Evolutionary conservation across 1,284 basidiomycete genomes (phyloP).

Genomic region (Inonotus obliquus): DNA sequence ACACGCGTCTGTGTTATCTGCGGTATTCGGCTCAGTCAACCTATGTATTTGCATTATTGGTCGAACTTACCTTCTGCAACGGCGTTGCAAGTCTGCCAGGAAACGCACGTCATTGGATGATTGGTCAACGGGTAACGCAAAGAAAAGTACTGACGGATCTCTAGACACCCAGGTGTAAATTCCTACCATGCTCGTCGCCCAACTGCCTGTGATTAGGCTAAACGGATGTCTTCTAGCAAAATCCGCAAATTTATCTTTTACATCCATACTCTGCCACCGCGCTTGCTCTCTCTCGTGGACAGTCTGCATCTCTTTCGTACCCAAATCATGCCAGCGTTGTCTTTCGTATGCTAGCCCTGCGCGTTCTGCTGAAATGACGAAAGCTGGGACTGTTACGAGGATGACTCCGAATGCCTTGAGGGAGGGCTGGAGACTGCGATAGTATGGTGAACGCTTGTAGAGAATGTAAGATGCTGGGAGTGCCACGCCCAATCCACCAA

Average conservation of each 20-base stretch:
- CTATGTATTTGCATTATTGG: not conserved
- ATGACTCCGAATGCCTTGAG: conserved; percentile 74
- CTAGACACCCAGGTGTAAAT: conserved; percentile 30
- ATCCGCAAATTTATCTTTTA: conserved; percentile 35
- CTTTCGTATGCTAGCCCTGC: conserved; percentile 29
- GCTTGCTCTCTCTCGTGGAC: conserved; percentile 27
- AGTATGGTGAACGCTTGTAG: conserved; percentile 53
- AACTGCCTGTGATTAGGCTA: conserved; percentile 41
- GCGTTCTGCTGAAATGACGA: conserved; percentile 77
- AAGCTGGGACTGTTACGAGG: conserved; percentile 61
- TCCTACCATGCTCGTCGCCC: conserved; percentile 42
- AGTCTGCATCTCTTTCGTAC: conserved; percentile 31
- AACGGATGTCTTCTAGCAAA: conserved; percentile 44
- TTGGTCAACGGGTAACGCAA: not conserved
- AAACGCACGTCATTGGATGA: not conserved
- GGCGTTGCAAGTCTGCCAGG: conserved; percentile 12
- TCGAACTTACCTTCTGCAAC: conserved; percentile 12
- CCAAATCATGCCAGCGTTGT: conserved; percentile 26
- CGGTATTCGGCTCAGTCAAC: not conserved
- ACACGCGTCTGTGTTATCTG: conserved; percentile 20
- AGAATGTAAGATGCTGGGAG: conserved; percentile 57
- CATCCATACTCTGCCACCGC: conserved; percentile 34
- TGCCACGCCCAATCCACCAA: conserved; percentile 47
- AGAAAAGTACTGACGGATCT: conserved; percentile 23
- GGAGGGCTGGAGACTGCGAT: conserved; percentile 65